Evolutionary conservation across 2,329 filamentous ascomycete genomes (phyloP).

Genomic region (Magnaporthiopsis rhizophila): DNA sequence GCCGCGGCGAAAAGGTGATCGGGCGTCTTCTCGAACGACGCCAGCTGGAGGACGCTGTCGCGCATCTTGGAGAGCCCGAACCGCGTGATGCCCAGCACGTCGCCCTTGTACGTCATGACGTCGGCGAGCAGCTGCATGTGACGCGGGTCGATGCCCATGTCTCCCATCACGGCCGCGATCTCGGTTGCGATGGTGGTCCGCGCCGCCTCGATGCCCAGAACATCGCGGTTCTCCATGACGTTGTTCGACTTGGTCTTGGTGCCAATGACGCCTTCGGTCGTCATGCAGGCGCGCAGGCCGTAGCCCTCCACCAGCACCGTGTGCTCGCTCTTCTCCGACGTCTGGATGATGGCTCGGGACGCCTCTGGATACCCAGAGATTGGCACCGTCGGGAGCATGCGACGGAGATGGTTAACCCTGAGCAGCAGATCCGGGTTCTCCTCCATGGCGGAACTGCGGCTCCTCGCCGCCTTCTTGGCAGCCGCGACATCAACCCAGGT

Average conservation of each 20-base stretch:
- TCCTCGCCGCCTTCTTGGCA: slow-evolving; percentile 37
- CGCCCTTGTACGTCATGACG: slow-evolving; percentile 98
- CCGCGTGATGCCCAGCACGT: slow-evolving; percentile 90
- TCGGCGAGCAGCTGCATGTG: slow-evolving; percentile 97
- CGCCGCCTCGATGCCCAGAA: slow-evolving; percentile 92
- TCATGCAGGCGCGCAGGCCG: slow-evolving; percentile 83
- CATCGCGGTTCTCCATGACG: slow-evolving; percentile 79
- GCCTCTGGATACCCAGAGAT: slow-evolving; percentile 87
- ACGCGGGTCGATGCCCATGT: slow-evolving; percentile 92
- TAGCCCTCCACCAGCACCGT: slow-evolving; percentile 91
- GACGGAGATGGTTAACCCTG: slow-evolving; percentile 78
- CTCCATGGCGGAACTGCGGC: slow-evolving; percentile 30
- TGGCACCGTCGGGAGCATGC: slow-evolving; percentile 70
- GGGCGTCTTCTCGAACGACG: slow-evolving; percentile 95
- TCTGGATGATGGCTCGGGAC: slow-evolving; percentile 80
- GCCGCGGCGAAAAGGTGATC: slow-evolving; percentile 96
- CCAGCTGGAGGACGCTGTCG: slow-evolving; percentile 86
- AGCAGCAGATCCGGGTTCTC: slow-evolving; percentile 60
- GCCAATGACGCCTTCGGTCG: slow-evolving; percentile 82
- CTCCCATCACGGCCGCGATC: slow-evolving; percentile 81
- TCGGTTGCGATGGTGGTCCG: slow-evolving; percentile 82
- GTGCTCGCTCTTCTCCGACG: slow-evolving; percentile 59
- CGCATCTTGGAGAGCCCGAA: slow-evolving; percentile 96
- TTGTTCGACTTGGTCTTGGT: slow-evolving; percentile 70
- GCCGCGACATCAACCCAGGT: slow-evolving; percentile 38